Evolutionary conservation across 306 rosid genomes (phyloP).

Genomic region (Oemleria cerasiformis): DNA sequence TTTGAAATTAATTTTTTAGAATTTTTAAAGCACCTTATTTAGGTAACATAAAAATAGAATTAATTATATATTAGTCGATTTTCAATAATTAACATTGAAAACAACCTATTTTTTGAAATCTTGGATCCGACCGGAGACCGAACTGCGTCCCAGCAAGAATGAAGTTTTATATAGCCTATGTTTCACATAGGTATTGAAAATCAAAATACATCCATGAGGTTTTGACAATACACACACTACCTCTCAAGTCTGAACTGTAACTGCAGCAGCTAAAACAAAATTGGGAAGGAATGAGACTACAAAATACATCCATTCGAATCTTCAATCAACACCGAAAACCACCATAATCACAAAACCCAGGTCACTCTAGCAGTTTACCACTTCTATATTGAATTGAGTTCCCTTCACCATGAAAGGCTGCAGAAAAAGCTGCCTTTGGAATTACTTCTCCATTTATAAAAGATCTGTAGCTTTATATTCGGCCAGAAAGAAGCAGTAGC

Average conservation of each 20-base stretch:
- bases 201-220: background rate
- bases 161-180: background rate
- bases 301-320: background rate
- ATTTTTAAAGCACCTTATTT: too few species aligned
- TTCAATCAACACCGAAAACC: background rate
- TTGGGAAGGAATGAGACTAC: background rate
- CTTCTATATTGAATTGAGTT: background rate
- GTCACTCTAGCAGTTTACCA: background rate
- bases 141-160: background rate
- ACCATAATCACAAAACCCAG: background rate
- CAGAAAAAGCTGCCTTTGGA: background rate
- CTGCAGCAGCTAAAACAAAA: background rate
- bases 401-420: background rate
- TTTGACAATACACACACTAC: background rate
- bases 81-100: too few species aligned
- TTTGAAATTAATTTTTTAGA: too few species aligned
- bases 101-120: too few species aligned
- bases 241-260: background rate
- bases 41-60: too few species aligned
- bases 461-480: background rate
- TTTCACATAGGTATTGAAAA: background rate
- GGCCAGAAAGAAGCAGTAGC: background rate
- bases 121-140: too few species aligned
- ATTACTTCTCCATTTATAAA: background rate
- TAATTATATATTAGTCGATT: too few species aligned